A percentile compares a stretch with the other conserved stretches of the same genome.
phyloP scores from a whole-genome alignment of 1,284 basidiomycete genomes.

The Tilletia indica region DNA sequence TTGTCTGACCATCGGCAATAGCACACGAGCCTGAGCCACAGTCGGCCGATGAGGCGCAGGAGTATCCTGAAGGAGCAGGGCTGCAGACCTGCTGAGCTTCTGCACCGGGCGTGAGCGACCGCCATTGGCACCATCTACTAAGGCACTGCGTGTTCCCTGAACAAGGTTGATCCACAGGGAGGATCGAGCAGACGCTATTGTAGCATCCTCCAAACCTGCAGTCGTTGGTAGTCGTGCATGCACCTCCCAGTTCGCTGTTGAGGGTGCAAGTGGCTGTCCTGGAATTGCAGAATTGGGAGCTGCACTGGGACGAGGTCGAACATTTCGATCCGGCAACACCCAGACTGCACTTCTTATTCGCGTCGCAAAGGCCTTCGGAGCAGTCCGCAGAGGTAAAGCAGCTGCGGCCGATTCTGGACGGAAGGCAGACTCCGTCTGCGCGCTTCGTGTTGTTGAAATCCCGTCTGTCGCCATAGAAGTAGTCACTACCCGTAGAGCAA shows the following conservation, averaged over 20 bases:
- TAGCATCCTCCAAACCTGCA: not conserved
- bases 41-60: not conserved
- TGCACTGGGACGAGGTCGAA: not conserved
- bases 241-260: not conserved
- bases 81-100: not conserved
- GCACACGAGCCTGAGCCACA: not conserved
- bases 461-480: not conserved
- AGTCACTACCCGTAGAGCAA: not conserved
- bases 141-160: not conserved
- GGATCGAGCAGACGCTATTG: not conserved
- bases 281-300: not conserved
- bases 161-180: not conserved
- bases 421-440: not conserved
- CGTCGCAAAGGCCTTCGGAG: not conserved
- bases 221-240: not conserved
- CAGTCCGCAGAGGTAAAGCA: not conserved
- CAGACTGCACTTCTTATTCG: not conserved
- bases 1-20: not conserved
- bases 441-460: not conserved
- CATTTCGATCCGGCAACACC: not conserved
- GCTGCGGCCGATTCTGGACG: not conserved
- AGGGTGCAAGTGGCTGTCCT: not conserved
- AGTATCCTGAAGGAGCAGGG: not conserved
- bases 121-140: not conserved
- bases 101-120: not conserved